Evolutionary conservation across 2,329 filamentous ascomycete genomes (phyloP), one percentile per base, ranked within the genome.

Genomic region (Aspergillus nomiae): DNA sequence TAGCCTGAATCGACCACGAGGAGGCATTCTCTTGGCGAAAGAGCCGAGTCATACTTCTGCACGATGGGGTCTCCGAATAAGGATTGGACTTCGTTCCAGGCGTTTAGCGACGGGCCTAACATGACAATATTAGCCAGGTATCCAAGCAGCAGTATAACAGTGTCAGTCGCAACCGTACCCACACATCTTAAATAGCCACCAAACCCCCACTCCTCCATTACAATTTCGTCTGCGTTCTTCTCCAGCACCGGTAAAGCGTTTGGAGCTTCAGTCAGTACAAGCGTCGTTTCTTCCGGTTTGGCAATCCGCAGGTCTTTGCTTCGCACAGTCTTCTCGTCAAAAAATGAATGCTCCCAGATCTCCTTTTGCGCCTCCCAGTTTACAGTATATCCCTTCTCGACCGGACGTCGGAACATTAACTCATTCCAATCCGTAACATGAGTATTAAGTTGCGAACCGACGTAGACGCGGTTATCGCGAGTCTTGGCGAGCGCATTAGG

Each of bases 151-250:
- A 59, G 19, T 12, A 41, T 11, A 45, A 41, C 16, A 24, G 41
- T 9, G 32, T 5, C 12, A 50, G 32, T 55, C 46, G 50, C 38
- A 63, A 76, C 87, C 82, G 69, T 74, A 86, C 91, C 91, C 67
- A 91, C 82, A 62, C 87, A 89, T 64, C 95, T 87, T 67, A 90
- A 90, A 79, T 96, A 96, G 68, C 91, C 90, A 12, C 90, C 87
- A 78, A 99, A 99, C 2, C 92, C 92, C 81, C 95, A 99, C 75
- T 98, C 94, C 75, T 99, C 95, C 82, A 99, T 98, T 1, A 98
- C 87, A 74, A 99, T 92, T 81, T 99, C 94, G 73, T 99, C 95
- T 70, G 92, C 93, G 75, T 97, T 95, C 45, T 89, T 87, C 78
- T 97, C 93, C 66, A 99, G 80, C 14, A 89, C 88, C 0, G 90